Percentiles rank a stretch among this genome's conserved stretches.
These are phyloP conservation scores for Castanospermum australe DNA, from an alignment of 306 rosid species.

Conservation along the genomic window DNA sequence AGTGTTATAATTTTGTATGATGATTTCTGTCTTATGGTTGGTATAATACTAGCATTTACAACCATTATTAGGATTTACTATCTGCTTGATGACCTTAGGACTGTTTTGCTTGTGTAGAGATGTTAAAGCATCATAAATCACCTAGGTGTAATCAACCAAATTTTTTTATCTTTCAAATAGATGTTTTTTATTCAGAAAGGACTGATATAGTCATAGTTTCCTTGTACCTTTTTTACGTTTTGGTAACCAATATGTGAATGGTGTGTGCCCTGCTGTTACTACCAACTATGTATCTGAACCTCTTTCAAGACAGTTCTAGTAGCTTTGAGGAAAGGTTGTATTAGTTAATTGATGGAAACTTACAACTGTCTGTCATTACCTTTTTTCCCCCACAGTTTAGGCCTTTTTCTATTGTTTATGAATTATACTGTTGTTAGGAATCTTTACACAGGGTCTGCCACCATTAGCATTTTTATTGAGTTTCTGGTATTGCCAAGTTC, in stretches of 20 bases:
- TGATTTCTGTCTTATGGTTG: constrained; percentile 6
- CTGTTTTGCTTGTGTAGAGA: not conserved
- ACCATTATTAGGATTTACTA: not conserved
- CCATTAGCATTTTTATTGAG: constrained; percentile 3
- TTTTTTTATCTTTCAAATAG: not conserved
- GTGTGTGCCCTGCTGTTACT: not conserved
- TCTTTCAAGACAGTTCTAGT: not conserved
- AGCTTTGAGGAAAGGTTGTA: constrained; percentile 5
- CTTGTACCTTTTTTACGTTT: not conserved
- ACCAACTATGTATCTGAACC: not conserved
- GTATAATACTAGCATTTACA: not conserved
- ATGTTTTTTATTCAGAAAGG: constrained; percentile 12
- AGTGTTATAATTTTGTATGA: not conserved
- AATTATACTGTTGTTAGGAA: not conserved
- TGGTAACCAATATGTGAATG: not conserved
- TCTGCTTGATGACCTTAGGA: not conserved
- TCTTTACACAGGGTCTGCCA: not conserved
- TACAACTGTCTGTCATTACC: not conserved
- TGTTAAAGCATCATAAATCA: not conserved
- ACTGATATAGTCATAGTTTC: not conserved
- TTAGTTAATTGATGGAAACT: constrained; percentile 10
- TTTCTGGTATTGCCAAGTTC: not conserved
- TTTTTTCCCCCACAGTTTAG: not conserved
- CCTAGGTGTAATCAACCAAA: not conserved
- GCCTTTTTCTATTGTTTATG: not conserved